Conservation (phyloP, 257 asterid genomes). For the Salvia rosmarinus region DNA sequence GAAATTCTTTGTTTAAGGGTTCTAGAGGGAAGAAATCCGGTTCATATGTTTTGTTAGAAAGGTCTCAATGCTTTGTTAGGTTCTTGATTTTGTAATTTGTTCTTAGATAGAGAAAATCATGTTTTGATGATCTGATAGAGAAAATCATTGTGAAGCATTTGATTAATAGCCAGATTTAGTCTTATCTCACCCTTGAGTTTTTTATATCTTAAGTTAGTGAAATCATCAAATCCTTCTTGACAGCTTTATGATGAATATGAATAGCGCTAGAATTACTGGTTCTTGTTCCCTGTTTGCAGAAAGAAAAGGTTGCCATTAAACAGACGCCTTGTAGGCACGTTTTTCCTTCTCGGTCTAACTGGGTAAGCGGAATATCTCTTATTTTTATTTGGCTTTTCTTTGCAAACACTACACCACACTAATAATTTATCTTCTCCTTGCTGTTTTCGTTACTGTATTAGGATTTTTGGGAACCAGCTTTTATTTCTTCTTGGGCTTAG, state of each 20-base stretch:
- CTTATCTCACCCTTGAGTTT: neutral
- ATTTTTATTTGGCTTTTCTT: conserved; percentile 16
- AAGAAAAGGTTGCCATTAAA: conserved; percentile 61
- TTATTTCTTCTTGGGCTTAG: conserved; percentile 91
- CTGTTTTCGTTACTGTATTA: conserved; percentile 36
- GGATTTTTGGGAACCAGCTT: conserved; percentile 91
- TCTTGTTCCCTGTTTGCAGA: conserved; percentile 47
- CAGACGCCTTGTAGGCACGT: conserved; percentile 49
- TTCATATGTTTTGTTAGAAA: conserved; percentile 36
- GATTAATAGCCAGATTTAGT: too few species aligned
- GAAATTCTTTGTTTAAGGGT: conserved; percentile 19
- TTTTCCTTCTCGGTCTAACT: conserved; percentile 79
- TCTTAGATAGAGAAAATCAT: conserved; percentile 19
- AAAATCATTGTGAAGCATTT: too few species aligned
- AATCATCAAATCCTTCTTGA: neutral
- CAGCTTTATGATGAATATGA: conserved; percentile 16
- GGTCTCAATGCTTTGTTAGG: conserved; percentile 25
- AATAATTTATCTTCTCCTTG: neutral
- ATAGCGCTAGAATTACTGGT: neutral
- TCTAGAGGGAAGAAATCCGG: conserved; percentile 29
- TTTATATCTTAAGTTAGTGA: neutral
- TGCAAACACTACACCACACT: conserved; percentile 12
- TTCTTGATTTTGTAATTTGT: conserved; percentile 13
- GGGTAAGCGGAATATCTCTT: conserved; percentile 56
- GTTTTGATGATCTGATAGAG: conserved; percentile 26